Base-by-base conservation (phyloP, 768 basidiomycete species). In the Tylopilus rubrobrunneus region DNA sequence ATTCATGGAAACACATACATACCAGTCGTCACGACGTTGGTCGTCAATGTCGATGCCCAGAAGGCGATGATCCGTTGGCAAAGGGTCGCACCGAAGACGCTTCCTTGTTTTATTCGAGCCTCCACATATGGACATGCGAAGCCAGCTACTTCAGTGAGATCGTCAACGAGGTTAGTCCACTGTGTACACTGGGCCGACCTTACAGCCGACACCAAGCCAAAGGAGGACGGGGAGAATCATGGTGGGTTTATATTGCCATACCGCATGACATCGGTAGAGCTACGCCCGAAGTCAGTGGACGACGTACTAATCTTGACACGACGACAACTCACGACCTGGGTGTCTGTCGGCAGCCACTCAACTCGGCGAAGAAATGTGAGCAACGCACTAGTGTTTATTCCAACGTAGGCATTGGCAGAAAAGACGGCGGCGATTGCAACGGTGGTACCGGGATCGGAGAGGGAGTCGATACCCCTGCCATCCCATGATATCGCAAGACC, bases 21-120 rank as follows among this genome's bases (percentile, higher is more conserved):
- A 71, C 71, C 8, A 9, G 74, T 73, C 15, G 66, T 65, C 19
- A 62, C 47, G 0, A 72, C 43, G 56, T 75, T 75, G 23, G 71
- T 71, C 0, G 55, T 23, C 14, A 75, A 57, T 1, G 75, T 69
- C 4, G 60, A 61, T 0, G 58, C 53, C 56, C 67, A 74, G 47
- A 71, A 72, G 5, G 71, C 54, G 0, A 59, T 69, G 48, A 75
- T 67, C 74, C 74, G 76, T 12, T 50, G 50, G 0, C 66, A 60
- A 14, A 69, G 63, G 19, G 37, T 53, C 3, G 45, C 56, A 3
- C 44, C 60, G 49, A 73, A 76, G 17, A 74, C 62, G 12, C 61
- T 56, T 2, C 27, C n/a, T 1, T 56, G 49, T 0, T 42, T 45
- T 10, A 51, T 15, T 5, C 14, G 47, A 2, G 64, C 60, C 17